Evolutionary conservation across 495 filamentous ascomycete species (phyloP).

Genomic region (Neurospora pannonica): DNA sequence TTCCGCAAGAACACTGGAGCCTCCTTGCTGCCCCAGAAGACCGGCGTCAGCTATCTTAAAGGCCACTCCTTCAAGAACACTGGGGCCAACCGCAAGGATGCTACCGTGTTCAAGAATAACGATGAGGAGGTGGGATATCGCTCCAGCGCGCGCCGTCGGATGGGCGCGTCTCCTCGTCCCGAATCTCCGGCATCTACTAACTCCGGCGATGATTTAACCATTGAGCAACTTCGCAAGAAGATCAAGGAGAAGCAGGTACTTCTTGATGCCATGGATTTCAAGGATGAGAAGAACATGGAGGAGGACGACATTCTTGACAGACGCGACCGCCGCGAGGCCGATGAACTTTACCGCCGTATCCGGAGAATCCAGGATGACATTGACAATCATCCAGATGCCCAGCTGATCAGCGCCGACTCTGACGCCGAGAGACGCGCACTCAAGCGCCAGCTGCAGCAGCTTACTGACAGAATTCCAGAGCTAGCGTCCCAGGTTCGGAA

Average conservation of each 20-base stretch:
- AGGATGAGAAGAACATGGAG: slow-evolving; percentile 80
- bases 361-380: slow-evolving; percentile 96
- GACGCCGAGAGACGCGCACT: slow-evolving; percentile 78
- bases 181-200: slow-evolving; percentile 61
- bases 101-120: slow-evolving; percentile 93
- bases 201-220: slow-evolving; percentile 67
- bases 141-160: slow-evolving; percentile 84
- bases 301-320: slow-evolving; percentile 90
- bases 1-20: slow-evolving; percentile 73
- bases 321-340: slow-evolving; percentile 81
- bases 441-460: slow-evolving; percentile 77
- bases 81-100: slow-evolving; percentile 66
- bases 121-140: slow-evolving; percentile 83
- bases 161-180: slow-evolving; percentile 67
- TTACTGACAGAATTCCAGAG: slow-evolving; percentile 84
- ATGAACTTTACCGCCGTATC: slow-evolving; percentile 88
- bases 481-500: slow-evolving; percentile 85
- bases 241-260: slow-evolving; percentile 92
- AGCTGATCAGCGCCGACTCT: slow-evolving; percentile 62
- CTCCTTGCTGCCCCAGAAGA: slow-evolving; percentile 83
- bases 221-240: slow-evolving; percentile 86
- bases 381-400: slow-evolving; percentile 77
- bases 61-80: slow-evolving; percentile 77
- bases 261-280: slow-evolving; percentile 95
- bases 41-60: slow-evolving; percentile 96